Base-by-base conservation (phyloP, 2,329 filamentous ascomycete species). In the Camptophora hylomeconis region DNA sequence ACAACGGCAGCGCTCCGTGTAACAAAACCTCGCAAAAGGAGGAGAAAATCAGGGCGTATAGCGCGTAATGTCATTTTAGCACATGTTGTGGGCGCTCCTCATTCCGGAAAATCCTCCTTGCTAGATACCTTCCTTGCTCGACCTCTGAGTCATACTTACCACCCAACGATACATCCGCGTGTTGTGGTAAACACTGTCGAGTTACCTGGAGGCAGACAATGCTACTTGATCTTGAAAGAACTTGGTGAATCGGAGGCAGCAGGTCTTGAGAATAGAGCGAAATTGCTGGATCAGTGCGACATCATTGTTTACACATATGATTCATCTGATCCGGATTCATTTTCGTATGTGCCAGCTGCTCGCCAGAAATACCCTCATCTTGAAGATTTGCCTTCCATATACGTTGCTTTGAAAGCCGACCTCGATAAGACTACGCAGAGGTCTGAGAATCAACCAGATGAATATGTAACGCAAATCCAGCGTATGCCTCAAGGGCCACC, bases 111-210 rank as follows among this genome's bases (percentile, higher is more conserved):
- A 56, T 92, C 86, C 3, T 77, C 84, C 3, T 67, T 98, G 4
- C 67, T 98, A 1, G 84, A 93, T 45, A 77, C 86, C 3, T 94
- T 98, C 44, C 69, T 98, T 25, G 89, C 84, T 41, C 72, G 84
- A 6, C 82, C 83, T 0, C 94, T 94, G 48, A 80, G 75, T 45
- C 62, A 69, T 2, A 73, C 82, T 5, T 92, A 95, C 50, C 78
- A 80, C 37, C 89, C 89, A 0, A 98, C 89, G 3, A 95, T 98
- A 52, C 89, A 93, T 48, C 84, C 89, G 2, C 79, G 83, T 7
- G 80, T 82, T 3, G 86, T 84, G 0, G 89, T 98, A 41, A 95
- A 98, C 52, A 93, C 82, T 33, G 89, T 98, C 11, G 89, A 98
- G 51, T 69, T 98, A 1, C 84, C 83, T 24, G 89, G 89, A 7